Conservation (phyloP, 2,329 filamentous ascomycete species). For the Pseudocercospora pini-densiflorae region DNA sequence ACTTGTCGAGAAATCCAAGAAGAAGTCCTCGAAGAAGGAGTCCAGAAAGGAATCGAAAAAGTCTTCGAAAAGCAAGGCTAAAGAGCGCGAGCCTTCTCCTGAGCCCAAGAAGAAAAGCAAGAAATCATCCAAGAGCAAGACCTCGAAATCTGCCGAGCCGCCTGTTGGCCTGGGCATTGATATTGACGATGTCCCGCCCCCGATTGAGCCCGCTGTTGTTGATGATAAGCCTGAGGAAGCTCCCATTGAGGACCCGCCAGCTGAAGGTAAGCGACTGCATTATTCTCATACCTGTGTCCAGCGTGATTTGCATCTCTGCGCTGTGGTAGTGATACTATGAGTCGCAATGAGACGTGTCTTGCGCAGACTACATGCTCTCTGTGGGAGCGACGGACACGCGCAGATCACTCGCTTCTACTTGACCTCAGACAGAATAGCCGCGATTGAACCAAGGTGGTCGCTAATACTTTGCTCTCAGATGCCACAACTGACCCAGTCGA, state of each 20-base stretch:
- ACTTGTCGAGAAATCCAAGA: conserved; percentile 3
- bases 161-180: conserved; percentile 26
- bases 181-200: conserved; percentile 15
- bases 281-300: neutral
- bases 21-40: conserved; percentile 21
- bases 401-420: too few species aligned
- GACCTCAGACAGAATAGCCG: neutral
- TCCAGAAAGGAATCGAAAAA: conserved; percentile 25
- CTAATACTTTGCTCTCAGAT: neutral
- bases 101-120: conserved; percentile 19
- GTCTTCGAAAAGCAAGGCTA: conserved; percentile 6
- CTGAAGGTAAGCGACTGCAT: neutral
- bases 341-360: neutral
- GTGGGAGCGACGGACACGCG: neutral
- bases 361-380: neutral
- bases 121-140: conserved; percentile 20
- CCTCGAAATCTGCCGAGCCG: conserved; percentile 10
- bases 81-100: conserved; percentile 9
- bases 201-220: conserved; percentile 7
- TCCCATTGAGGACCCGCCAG: neutral
- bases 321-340: neutral
- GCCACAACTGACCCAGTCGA: conserved; percentile 1
- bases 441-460: neutral
- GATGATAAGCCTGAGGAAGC: conserved; percentile 7
- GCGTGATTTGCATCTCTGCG: neutral